Evolutionary conservation across 148 eudicot species (phyloP), one percentile per base, ranked within the genome.

Genomic region (Rhododendron vialii): DNA sequence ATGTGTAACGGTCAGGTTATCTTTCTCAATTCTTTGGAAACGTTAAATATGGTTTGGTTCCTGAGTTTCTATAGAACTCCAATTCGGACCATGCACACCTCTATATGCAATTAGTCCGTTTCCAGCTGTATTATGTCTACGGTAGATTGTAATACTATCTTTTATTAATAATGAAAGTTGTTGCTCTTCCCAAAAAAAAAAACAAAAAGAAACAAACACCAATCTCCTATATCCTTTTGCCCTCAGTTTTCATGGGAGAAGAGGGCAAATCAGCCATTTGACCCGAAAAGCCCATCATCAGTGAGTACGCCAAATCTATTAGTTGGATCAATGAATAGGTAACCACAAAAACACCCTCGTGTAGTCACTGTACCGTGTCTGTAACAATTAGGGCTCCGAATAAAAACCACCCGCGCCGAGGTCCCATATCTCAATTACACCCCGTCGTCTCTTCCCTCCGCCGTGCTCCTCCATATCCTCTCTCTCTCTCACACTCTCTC

Each of bases 341-440:
- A 30, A 69, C 17, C 36, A 30, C 45, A 69, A 28, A 69, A 28
- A 69, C 36, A 7, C 10, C 28, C 22, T 35, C 45, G 22, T 2
- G 45, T 33, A 1, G 22, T 30, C 76, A 18, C 61, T 55, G 76
- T 71, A 3, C 35, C 2, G 75, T 74, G 78, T 15, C 18, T 30
- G 76, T 14, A 74, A 79, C 55, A 79, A 79, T 26, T 79, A 79
- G 82, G 82, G 57, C 82, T 24, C 82, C 26, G 36, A 79, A 48
- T 48, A 47, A 48, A 45, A 79, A 0, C 82, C 57, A 48, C 82
- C 82, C 1, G 18, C 71, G 82, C 57, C 48, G 22, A 77, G 24
- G 13, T 35, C n/a, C 17, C 81, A 7, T n/a, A 24, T 24, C 81
- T 78, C 17, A 20, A 78, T 78, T 78, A 2, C n/a, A 20, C 0